Conservation (phyloP, 176 grass and related monocot species). For the Avena atlantica region DNA sequence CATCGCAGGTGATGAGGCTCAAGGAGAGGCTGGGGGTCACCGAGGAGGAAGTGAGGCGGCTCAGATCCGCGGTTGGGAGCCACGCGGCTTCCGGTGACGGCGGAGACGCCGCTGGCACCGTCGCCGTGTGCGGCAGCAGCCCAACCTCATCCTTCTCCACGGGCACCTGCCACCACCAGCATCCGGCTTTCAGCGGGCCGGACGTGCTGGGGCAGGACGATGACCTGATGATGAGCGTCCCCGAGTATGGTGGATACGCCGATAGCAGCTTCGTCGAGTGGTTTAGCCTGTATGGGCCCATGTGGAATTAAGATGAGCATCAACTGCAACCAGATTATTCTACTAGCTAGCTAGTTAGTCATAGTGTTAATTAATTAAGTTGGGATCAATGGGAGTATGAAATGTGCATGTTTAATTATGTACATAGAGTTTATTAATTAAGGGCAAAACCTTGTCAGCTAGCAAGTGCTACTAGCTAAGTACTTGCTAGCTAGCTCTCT, state of each 20-base stretch:
- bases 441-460: constrained; percentile 47
- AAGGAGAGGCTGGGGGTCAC: constrained; percentile 63
- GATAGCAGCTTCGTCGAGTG: constrained; percentile 54
- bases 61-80: constrained; percentile 38
- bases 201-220: constrained; percentile 34
- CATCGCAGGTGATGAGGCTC: constrained; percentile 72
- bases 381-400: constrained; percentile 10
- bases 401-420: constrained; percentile 48
- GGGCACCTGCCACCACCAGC: constrained; percentile 63
- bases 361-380: constrained; percentile 26
- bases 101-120: constrained; percentile 10
- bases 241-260: constrained; percentile 44
- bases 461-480: constrained; percentile 9
- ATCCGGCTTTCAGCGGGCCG: constrained; percentile 22
- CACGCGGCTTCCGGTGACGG: constrained; percentile 40
- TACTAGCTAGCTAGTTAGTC: constrained; percentile 31
- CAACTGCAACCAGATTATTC: constrained; percentile 31
- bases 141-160: constrained; percentile 86
- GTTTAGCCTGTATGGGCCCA: constrained; percentile 51
- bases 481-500: not conserved
- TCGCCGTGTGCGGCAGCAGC: constrained; percentile 43
- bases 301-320: constrained; percentile 11
- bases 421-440: constrained; percentile 45
- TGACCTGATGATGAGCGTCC: constrained; percentile 42
- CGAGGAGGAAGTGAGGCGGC: constrained; percentile 65